phyloP scores from a whole-genome alignment of 1,284 basidiomycete genomes.

The Pseudozyma sp. region DNA sequence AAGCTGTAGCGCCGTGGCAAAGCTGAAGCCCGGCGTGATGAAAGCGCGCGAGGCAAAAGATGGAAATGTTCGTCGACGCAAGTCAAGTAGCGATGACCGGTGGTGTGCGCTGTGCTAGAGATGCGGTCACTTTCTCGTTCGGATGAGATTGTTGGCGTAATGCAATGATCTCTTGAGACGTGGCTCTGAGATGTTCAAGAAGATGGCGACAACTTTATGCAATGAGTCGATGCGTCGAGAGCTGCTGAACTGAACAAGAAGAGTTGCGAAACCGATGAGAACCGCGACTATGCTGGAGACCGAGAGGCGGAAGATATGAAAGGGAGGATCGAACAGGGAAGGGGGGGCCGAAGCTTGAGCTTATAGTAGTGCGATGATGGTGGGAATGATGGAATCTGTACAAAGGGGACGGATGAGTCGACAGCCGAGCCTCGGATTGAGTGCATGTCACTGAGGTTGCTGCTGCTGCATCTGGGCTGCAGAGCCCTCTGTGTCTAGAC shows the following conservation, averaged over 20 bases:
- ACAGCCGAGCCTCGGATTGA: conserved; percentile 2
- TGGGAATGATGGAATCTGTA: not conserved
- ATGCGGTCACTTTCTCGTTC: too few species aligned
- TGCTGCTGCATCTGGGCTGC: too few species aligned
- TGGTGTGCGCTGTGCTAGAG: too few species aligned
- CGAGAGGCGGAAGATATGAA: not conserved
- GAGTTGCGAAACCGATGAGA: conserved; percentile 6
- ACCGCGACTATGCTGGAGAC: conserved; percentile 3
- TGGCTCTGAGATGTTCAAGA: too few species aligned
- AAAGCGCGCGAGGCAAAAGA: too few species aligned
- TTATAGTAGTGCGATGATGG: not conserved
- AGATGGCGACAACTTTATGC: conserved; percentile 3
- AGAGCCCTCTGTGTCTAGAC: too few species aligned
- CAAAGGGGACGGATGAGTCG: not conserved
- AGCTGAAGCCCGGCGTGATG: too few species aligned
- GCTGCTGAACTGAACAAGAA: conserved; percentile 12
- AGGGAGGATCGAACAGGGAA: not conserved
- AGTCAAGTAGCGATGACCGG: too few species aligned
- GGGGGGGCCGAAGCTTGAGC: not conserved
- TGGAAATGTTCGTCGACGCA: too few species aligned
- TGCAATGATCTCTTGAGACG: too few species aligned
- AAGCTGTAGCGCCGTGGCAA: too few species aligned
- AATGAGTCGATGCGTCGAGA: conserved; percentile 10
- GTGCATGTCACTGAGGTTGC: conserved; percentile 1
- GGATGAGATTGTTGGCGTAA: too few species aligned